Evolutionary conservation across 345 rosid species (phyloP).

Genomic region (Luvunga scandens): DNA sequence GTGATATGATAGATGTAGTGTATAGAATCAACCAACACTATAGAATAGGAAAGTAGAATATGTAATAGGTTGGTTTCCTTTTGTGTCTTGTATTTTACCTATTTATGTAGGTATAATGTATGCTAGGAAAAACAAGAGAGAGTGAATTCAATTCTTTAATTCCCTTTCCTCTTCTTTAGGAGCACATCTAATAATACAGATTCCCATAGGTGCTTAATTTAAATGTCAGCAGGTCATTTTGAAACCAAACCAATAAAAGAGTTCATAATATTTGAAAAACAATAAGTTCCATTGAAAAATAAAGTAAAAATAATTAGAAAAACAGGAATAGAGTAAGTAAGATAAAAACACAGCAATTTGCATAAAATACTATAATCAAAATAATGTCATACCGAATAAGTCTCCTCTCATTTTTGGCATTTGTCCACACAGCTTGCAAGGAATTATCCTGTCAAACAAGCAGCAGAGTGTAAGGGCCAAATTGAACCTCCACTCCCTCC

Average conservation of each 20-base stretch:
- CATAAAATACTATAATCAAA: background rate
- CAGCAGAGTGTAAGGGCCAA: conserved; percentile 6
- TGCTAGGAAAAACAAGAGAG: too few relatives aligned
- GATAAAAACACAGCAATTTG: background rate
- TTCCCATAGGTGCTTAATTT: background rate
- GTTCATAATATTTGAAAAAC: background rate
- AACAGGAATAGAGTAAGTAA: background rate
- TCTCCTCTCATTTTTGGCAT: conserved; percentile 29
- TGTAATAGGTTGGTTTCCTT: too few relatives aligned
- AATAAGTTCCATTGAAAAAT: background rate
- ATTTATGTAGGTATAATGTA: too few relatives aligned
- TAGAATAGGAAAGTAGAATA: too few relatives aligned
- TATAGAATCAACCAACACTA: too few relatives aligned
- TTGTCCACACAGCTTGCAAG: conserved; percentile 74
- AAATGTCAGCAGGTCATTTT: background rate
- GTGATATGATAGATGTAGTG: too few relatives aligned
- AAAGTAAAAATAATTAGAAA: background rate
- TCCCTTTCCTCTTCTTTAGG: too few relatives aligned
- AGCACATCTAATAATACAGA: background rate
- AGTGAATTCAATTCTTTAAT: too few relatives aligned
- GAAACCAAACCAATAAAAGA: background rate
- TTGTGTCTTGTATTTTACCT: too few relatives aligned
- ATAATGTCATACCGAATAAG: conserved; percentile 48
- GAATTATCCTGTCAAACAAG: conserved; percentile 61
- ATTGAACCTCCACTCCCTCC: background rate